Conservation (phyloP, 164 flowering plant species). For the Hamamelis virginiana region DNA sequence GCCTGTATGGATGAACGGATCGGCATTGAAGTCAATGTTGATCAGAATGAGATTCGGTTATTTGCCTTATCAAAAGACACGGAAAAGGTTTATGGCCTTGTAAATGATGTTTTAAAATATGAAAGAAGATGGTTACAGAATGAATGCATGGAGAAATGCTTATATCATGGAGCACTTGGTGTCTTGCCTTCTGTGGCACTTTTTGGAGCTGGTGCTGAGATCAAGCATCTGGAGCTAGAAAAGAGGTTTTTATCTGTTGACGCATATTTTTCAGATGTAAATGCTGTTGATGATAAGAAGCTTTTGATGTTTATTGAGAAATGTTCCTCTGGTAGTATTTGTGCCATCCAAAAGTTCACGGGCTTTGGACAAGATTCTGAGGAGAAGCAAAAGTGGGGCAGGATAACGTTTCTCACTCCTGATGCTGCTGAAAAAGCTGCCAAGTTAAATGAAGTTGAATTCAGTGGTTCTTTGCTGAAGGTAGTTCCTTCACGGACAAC, state of each 20-base stretch:
- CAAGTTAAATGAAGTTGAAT: conserved; percentile 41
- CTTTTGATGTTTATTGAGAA: conserved; percentile 65
- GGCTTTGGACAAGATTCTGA: conserved; percentile 43
- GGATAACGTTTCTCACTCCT: conserved; percentile 75
- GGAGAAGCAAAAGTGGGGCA: conserved; percentile 65
- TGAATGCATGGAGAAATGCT: conserved; percentile 80
- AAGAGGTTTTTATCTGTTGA: conserved; percentile 70
- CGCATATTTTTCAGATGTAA: conserved; percentile 38
- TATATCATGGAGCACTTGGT: conserved; percentile 59
- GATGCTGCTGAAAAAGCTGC: conserved; percentile 68
- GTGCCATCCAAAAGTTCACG: conserved; percentile 48
- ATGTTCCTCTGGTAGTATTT: conserved; percentile 46
- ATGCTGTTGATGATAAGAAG: conserved; percentile 62
- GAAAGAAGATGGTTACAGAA: conserved; percentile 60
- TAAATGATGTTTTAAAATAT: conserved; percentile 49
- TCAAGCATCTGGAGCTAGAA: conserved; percentile 83
- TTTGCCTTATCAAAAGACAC: conserved; percentile 52
- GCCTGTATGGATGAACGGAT: conserved; percentile 57
- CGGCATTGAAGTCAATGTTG: conserved; percentile 58
- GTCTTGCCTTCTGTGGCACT: conserved; percentile 65
- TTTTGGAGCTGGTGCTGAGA: conserved; percentile 90
- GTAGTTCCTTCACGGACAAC: conserved; percentile 44
- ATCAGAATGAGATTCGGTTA: conserved; percentile 49
- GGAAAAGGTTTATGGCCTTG: conserved; percentile 42
- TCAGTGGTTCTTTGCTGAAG: conserved; percentile 48